Conservation (phyloP, 306 rosid genomes). For the Abrus pulchellus region DNA sequence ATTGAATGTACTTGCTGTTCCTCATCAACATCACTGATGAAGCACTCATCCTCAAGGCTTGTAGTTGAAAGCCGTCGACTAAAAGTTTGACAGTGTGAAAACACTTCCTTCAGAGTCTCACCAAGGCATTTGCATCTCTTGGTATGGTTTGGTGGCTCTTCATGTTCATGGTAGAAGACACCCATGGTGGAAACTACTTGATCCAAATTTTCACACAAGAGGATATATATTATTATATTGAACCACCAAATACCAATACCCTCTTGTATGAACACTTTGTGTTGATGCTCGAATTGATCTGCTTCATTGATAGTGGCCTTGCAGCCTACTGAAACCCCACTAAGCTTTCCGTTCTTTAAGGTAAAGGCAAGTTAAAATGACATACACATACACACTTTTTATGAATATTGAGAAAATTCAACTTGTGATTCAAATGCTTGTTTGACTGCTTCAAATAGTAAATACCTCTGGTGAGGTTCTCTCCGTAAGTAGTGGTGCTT, state of each 20-base stretch:
- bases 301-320: conserved; percentile 74
- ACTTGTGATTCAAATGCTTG: conserved; percentile 46
- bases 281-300: conserved; percentile 54
- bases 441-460: conserved; percentile 44
- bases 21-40: conserved; percentile 68
- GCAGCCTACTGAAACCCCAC: conserved; percentile 65
- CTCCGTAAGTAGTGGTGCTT: conserved; percentile 42
- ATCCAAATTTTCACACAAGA: conserved; percentile 31
- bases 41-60: conserved; percentile 63
- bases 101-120: conserved; percentile 69
- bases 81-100: conserved; percentile 62
- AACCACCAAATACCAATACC: neutral
- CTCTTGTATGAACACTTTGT: conserved; percentile 28
- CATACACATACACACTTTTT: conserved; percentile 54
- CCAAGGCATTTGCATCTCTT: conserved; percentile 66
- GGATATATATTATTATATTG: conserved; percentile 41
- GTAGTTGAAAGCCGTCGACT: conserved; percentile 51
- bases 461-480: neutral
- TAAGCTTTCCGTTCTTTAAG: conserved; percentile 66
- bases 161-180: conserved; percentile 64
- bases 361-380: conserved; percentile 76
- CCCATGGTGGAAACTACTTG: conserved; percentile 60
- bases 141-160: conserved; percentile 65
- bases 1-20: conserved; percentile 68
- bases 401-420: conserved; percentile 41